Base-by-base conservation (phyloP, 768 basidiomycete species). In the Rhizopogon vulgaris region DNA sequence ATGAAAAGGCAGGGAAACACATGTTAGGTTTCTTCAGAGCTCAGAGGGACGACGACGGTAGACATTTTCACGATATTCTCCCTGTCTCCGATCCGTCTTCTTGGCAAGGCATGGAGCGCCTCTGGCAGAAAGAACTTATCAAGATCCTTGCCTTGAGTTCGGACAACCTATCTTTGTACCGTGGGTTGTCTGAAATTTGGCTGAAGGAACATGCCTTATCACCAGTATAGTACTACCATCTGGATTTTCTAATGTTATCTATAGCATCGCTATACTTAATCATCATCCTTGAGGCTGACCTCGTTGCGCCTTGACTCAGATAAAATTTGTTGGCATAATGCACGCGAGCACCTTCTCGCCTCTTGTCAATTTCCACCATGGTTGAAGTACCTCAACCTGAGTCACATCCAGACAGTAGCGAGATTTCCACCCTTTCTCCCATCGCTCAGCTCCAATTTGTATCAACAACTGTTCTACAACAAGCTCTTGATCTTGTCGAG, bases 41-140 rank as follows among this genome's bases (percentile, higher is more conserved):
- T 12, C 84, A 83, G 82, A 82, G 78, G 75, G 83, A 84, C 77
- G 88, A 90, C 76, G 88, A 90, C 88, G 87, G 84, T 75, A 66
- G 80, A 76, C 61, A 59, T 56, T 60, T 61, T 53, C 53, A 22
- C 47, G 55, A 60, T 56, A 42, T 48, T 68, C 71, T 76, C 77
- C 83, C 84, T 78, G 87, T 89, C 88, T 89, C 88, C 82, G 78
- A 77, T 73, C 79, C 73, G 63, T 63, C 64, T 62, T 55, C 54
- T 61, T 56, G 22, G 61, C 65, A 59, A 65, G 69, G 65, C 64
- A 56, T 42, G 73, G 78, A 75, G 60, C 61, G 71, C 64, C 78
- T 83, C 82, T 87, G 85, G 79, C 56, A 90, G 78, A 87, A 52
- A 34, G 63, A 79, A 50, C 32, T 22, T 42, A 55, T 56, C 25